phyloP scores from a whole-genome alignment of 768 basidiomycete species.

The Chalciporus chontae region DNA sequence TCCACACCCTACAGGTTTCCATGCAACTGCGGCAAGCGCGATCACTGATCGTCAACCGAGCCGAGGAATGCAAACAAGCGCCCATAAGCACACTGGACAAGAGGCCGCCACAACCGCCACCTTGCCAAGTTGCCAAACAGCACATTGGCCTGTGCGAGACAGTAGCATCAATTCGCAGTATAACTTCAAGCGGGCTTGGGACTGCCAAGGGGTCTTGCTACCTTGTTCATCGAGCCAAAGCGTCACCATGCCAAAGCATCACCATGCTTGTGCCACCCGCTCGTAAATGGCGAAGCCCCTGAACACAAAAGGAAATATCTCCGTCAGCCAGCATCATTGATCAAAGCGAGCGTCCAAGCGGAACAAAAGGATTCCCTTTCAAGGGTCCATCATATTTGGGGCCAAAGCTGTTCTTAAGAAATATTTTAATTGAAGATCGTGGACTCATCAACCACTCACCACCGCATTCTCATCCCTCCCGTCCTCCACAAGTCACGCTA shows the following conservation, averaged over 20 bases:
- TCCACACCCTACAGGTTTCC: background rate
- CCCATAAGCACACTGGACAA: conserved; percentile 5
- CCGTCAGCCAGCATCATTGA: conserved; percentile 1
- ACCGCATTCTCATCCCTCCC: background rate
- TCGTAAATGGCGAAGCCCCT: conserved; percentile 25
- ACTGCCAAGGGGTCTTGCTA: too few species aligned
- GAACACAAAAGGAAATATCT: conserved; percentile 12
- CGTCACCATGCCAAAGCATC: background rate
- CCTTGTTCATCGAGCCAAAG: conserved; percentile 19
- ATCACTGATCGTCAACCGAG: background rate
- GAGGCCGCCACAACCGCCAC: conserved; percentile 2
- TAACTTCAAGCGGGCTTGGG: background rate
- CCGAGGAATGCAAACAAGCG: background rate
- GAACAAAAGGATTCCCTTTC: conserved; percentile 12
- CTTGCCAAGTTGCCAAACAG: too few species aligned
- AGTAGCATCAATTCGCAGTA: background rate
- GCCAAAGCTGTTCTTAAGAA: conserved; percentile 16
- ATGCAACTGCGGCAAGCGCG: background rate
- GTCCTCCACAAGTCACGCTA: too few species aligned
- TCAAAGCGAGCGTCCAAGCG: conserved; percentile 18
- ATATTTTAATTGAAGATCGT: conserved; percentile 16
- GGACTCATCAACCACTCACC: background rate
- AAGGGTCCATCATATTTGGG: conserved; percentile 1
- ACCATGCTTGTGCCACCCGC: conserved; percentile 6
- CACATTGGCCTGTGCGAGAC: background rate